Percentiles rank a stretch among this genome's conserved stretches.
These are phyloP conservation scores for Arthrinium puccinioides DNA, from an alignment of 2,329 filamentous ascomycete genomes.

Conservation along the genomic window DNA sequence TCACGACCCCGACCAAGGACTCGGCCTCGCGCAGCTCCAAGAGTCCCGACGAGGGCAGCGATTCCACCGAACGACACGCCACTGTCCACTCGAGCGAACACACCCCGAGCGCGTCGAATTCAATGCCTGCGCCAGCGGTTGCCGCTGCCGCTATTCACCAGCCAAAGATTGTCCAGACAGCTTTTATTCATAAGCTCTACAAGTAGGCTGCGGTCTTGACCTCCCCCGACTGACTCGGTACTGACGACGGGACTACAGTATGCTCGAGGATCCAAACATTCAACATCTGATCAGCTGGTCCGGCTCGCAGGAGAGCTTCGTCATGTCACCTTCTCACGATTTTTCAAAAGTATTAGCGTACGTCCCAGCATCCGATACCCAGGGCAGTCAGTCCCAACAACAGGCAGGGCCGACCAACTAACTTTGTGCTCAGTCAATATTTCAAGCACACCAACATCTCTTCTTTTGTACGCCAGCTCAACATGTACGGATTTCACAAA, in stretches of 20 bases:
- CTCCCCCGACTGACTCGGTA: too few relatives aligned
- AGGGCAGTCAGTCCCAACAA: conserved; percentile 6
- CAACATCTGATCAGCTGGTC: conserved; percentile 98
- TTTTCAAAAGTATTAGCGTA: conserved; percentile 98
- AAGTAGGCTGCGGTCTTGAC: conserved; percentile 67
- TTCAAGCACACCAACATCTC: conserved; percentile 70
- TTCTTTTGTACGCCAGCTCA: conserved; percentile 1
- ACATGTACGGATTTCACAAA: conserved; percentile 89
- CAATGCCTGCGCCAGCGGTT: conserved; percentile 45
- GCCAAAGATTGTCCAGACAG: conserved; percentile 95
- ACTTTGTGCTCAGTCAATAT: conserved; percentile 63
- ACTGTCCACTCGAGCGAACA: conserved; percentile 29
- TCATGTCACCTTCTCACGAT: conserved; percentile 95
- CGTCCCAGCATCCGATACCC: conserved; percentile 16
- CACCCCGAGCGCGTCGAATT: conserved; percentile 19
- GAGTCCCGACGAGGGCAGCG: conserved; percentile 34
- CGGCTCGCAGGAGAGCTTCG: conserved; percentile 87
- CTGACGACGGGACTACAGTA: conserved; percentile 47
- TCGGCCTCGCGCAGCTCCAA: conserved; percentile 35
- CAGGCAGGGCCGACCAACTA: conserved; percentile 7
- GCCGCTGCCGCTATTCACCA: conserved; percentile 75
- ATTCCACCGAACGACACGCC: conserved; percentile 24
- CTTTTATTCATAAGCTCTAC: conserved; percentile 98
- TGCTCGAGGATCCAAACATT: conserved; percentile 91
- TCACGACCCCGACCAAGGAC: conserved; percentile 45